phyloP scores from a whole-genome alignment of 2,329 filamentous ascomycete species.

The Domatiomyces catenatus region DNA sequence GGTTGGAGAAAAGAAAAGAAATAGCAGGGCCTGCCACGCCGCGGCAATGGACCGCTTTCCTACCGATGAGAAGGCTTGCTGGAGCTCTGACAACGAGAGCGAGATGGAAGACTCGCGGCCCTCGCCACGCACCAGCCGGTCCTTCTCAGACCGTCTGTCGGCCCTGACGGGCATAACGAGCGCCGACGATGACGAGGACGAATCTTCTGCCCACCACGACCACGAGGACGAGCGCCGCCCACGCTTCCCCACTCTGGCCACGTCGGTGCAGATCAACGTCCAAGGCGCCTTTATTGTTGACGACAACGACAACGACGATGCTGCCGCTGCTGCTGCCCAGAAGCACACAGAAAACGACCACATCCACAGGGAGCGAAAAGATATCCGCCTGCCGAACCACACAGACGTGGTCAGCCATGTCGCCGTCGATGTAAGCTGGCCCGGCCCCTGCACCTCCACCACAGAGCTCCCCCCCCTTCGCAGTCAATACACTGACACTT shows the following conservation, averaged over 20 bases:
- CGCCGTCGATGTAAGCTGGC: constrained; percentile 67
- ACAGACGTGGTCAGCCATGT: constrained; percentile 92
- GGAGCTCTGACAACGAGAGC: background rate
- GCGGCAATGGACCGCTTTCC: background rate
- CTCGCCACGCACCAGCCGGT: background rate
- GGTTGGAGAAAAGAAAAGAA: background rate
- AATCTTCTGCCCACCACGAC: constrained; percentile 8
- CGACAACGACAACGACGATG: constrained; percentile 42
- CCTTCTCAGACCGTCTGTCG: background rate
- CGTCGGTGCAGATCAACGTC: constrained; percentile 83
- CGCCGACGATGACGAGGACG: constrained; percentile 4
- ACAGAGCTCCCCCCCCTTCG: background rate
- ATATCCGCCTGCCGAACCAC: constrained; percentile 93
- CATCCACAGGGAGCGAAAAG: constrained; percentile 61
- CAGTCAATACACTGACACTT: background rate
- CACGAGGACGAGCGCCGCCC: constrained; percentile 6
- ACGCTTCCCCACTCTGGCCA: constrained; percentile 42
- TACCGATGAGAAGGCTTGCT: background rate
- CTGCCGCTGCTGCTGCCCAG: background rate
- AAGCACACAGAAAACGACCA: constrained; percentile 25
- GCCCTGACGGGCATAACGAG: background rate
- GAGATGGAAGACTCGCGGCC: background rate
- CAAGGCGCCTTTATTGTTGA: constrained; percentile 93
- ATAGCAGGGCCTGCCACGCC: too few relatives aligned
- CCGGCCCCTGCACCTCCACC: background rate